Evolutionary conservation across 805 yeast species (phyloP).

Genomic region (Suhomyces sp.): DNA sequence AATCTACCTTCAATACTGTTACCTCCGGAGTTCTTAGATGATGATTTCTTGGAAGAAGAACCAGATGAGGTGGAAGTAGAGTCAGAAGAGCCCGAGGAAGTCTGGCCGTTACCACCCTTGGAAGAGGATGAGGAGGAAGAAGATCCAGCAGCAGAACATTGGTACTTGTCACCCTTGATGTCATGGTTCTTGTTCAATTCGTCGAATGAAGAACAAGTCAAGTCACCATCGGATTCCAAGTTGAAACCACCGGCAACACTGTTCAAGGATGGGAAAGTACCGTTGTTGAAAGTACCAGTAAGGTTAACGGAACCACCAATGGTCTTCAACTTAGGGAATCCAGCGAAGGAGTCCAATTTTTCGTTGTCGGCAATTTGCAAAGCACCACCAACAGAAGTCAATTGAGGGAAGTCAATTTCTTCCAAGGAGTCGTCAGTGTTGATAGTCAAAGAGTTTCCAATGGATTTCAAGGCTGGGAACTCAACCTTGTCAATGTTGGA

Average conservation of each 20-base stretch:
- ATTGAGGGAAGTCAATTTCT: slow-evolving; percentile 62
- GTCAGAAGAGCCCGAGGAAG: slow-evolving; percentile 24
- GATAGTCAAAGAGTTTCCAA: slow-evolving; percentile 83
- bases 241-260: slow-evolving; percentile 91
- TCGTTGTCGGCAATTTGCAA: slow-evolving; percentile 86
- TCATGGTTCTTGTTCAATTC: slow-evolving; percentile 70
- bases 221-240: slow-evolving; percentile 71
- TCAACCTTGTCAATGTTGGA: slow-evolving; percentile 60
- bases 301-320: slow-evolving; percentile 88
- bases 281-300: slow-evolving; percentile 76
- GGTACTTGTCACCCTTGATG: slow-evolving; percentile 87
- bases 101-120: slow-evolving; percentile 29
- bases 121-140: slow-evolving; percentile 45
- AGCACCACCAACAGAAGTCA: slow-evolving; percentile 87
- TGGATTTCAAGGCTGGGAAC: slow-evolving; percentile 50
- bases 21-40: slow-evolving; percentile 24
- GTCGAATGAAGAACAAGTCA: slow-evolving; percentile 79
- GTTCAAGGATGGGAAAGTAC: slow-evolving; percentile 67
- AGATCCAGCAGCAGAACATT: slow-evolving; percentile 61
- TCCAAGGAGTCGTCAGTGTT: slow-evolving; percentile 71
- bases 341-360: slow-evolving; percentile 58
- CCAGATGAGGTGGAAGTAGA: slow-evolving; percentile 18
- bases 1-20: slow-evolving; percentile 19
- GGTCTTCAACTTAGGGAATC: slow-evolving; percentile 69
- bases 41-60: slow-evolving; percentile 10